These are phyloP conservation scores for Ustilago loliicola DNA, from an alignment of 1,284 basidiomycete species.

Conservation along the genomic window DNA sequence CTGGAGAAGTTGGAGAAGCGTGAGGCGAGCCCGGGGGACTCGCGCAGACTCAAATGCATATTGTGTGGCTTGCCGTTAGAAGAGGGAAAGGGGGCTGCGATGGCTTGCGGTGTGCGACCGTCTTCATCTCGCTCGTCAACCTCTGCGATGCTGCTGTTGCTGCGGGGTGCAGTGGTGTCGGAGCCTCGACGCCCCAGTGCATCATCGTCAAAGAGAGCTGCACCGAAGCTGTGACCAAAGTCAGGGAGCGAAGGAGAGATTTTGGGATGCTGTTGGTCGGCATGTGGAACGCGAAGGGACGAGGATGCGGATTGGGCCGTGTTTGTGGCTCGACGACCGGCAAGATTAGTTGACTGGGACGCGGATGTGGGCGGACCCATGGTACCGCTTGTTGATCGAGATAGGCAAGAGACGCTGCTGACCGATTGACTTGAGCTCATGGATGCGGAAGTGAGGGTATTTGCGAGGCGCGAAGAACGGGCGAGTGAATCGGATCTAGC, in stretches of 20 bases:
- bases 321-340: conserved; percentile 11
- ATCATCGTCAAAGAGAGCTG: conserved; percentile 36
- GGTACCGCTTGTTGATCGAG: conserved; percentile 36
- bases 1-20: conserved; percentile 62
- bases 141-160: conserved; percentile 37
- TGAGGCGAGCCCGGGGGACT: conserved; percentile 47
- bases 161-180: conserved; percentile 12
- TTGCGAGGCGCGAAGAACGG: conserved; percentile 22
- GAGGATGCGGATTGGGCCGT: conserved; percentile 1
- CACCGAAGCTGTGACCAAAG: conserved; percentile 46
- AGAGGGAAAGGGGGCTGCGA: conserved; percentile 28
- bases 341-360: conserved; percentile 28
- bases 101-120: conserved; percentile 26
- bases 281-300: background rate
- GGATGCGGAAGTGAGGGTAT: conserved; percentile 11
- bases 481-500: conserved; percentile 41
- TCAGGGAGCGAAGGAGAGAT: conserved; percentile 49
- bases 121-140: conserved; percentile 33
- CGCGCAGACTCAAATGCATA: conserved; percentile 42
- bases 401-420: conserved; percentile 29
- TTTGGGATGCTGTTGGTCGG: conserved; percentile 6
- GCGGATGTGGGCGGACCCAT: conserved; percentile 46
- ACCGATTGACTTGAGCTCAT: conserved; percentile 35
- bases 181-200: conserved; percentile 2
- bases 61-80: conserved; percentile 27